Evolutionary conservation across 1,139 yeast species (phyloP).

Genomic region (Geotrichum phurueaensis): DNA sequence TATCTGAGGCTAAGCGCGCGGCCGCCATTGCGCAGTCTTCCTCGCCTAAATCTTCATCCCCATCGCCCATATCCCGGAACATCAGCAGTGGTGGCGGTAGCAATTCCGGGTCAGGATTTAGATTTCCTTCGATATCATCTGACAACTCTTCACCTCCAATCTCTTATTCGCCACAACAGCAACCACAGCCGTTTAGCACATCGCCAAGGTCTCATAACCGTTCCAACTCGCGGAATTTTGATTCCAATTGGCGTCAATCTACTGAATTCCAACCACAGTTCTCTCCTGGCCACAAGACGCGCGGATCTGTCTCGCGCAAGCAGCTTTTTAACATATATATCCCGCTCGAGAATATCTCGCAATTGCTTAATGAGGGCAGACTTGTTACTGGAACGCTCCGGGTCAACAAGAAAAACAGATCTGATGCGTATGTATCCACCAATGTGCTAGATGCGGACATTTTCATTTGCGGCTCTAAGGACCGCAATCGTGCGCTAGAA

Average conservation of each 20-base stretch:
- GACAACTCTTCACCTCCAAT: conserved; percentile 10
- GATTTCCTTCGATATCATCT: conserved; percentile 40
- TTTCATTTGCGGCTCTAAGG: conserved; percentile 97
- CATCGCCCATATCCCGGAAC: conserved; percentile 2
- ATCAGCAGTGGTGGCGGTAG: conserved; percentile 11
- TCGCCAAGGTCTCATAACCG: conserved; percentile 36
- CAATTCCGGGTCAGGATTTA: conserved; percentile 38
- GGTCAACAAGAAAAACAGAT: conserved; percentile 90
- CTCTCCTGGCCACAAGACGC: conserved; percentile 25
- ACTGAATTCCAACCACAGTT: conserved; percentile 25
- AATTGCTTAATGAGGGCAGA: conserved; percentile 78
- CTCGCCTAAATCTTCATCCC: conserved; percentile 13
- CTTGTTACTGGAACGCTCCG: conserved; percentile 87
- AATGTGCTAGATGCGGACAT: conserved; percentile 95
- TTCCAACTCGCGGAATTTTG: conserved; percentile 50
- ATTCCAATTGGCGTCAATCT: conserved; percentile 34
- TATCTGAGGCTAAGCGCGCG: conserved; percentile 88
- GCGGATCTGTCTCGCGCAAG: conserved; percentile 44
- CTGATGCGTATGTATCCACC: conserved; percentile 94
- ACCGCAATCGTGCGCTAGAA: conserved; percentile 92
- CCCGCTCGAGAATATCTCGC: conserved; percentile 89
- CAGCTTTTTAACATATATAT: conserved; percentile 91
- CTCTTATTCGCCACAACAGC: neutral
- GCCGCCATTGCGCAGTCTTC: conserved; percentile 77
- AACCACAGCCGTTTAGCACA: conserved; percentile 9